Evolutionary conservation across 2,329 filamentous ascomycete species (phyloP), one percentile per base, ranked within the genome.

Genomic region (Phoma sp.): DNA sequence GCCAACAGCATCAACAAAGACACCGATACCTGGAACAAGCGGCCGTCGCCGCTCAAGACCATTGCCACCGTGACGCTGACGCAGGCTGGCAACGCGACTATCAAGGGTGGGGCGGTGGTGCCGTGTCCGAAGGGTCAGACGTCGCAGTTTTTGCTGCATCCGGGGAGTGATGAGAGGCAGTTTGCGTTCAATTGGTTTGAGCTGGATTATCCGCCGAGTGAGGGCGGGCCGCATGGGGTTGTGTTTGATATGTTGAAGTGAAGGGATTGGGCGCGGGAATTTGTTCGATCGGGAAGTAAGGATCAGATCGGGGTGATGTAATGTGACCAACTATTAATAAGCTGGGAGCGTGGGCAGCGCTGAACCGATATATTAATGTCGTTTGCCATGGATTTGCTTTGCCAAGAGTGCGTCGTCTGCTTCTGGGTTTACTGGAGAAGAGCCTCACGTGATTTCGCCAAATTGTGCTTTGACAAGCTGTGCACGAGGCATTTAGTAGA

Each of bases 101-200:
- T 62, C 14, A 43, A 33, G 4, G 61, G 64, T 5, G 58, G 60
- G 5, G 56, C 59, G 38, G 47, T 56, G 13, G 60, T 71, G 10
- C 24, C 27, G 1, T 74, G 71, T 35, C 52, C 51, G 0, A 66
- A 67, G 38, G 65, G 65, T 2, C 42, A 60, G 33, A 51, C 61
- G 4, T 62, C 61, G n/a, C 63, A 71, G 43, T 74, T 68, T 36
- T 43, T 73, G 40, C 32, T 71, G 49, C 57, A 65, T 35, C 69
- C 69, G 0, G 60, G 44, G 38, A 52, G 55, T 13, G 47, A 59
- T 13, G 42, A 35, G 4, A 53, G 54, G 25, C 47, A 58, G n/a
- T 59, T 68, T 27, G 61, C 58, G 13, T 45, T 68, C 4, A 63
- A 49, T 9, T 73, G 71, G 70, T 73, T 62, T 58, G 71, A 74